Percentiles rank a stretch among this genome's conserved stretches.
phyloP scores from a whole-genome alignment of 192 early-diverging fungal species.

The Podila epigama region DNA sequence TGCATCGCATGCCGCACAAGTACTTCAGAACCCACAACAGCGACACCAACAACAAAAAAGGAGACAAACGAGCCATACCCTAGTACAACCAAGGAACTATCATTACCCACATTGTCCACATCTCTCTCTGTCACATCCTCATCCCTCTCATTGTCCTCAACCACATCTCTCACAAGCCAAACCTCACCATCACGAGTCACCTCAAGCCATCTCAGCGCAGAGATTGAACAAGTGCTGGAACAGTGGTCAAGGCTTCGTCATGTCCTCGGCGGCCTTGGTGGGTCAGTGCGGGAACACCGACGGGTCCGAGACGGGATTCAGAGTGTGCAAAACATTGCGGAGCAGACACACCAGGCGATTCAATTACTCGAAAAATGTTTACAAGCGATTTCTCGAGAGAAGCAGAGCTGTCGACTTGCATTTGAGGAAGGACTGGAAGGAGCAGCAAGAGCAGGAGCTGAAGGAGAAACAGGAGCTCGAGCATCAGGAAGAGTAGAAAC shows the following conservation, averaged over 20 bases:
- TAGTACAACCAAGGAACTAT: background rate
- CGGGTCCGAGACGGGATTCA: conserved; percentile 44
- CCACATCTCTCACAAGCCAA: background rate
- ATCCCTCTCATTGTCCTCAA: conserved; percentile 2
- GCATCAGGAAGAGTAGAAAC: no score
- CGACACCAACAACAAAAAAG: background rate
- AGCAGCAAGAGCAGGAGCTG: no score
- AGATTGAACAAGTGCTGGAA: conserved; percentile 13
- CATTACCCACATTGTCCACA: background rate
- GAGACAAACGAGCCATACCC: no score
- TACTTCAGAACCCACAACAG: background rate
- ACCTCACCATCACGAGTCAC: background rate
- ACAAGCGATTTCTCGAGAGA: conserved; percentile 20
- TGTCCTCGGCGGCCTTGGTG: conserved; percentile 17
- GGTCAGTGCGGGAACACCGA: conserved; percentile 37
- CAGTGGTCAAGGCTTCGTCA: conserved; percentile 26
- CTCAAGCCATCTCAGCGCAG: conserved; percentile 14
- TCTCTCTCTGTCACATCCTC: background rate
- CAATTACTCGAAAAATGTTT: conserved; percentile 29
- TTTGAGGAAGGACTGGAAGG: background rate
- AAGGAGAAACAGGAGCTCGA: no score
- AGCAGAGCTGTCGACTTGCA: background rate
- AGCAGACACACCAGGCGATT: conserved; percentile 19
- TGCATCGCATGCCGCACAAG: conserved; percentile 6
- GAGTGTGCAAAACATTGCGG: conserved; percentile 20